Evolutionary conservation across 352 stramenopile genomes (phyloP).

Genomic region (Albugo laibachii): DNA sequence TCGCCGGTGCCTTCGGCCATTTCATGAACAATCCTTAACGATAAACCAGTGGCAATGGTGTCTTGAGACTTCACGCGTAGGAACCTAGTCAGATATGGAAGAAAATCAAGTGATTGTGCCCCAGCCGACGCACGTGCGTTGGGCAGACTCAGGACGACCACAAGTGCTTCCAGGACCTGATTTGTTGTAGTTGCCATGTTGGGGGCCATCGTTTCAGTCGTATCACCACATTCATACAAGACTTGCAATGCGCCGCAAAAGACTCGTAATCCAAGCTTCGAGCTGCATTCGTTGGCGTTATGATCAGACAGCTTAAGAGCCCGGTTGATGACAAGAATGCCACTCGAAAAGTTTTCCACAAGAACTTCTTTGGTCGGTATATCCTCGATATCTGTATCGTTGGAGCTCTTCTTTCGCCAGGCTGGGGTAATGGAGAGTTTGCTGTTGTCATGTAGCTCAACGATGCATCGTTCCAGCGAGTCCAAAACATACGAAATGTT

Average conservation of each 20-base stretch:
- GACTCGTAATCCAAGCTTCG: conserved; percentile 40
- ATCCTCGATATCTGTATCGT: conserved; percentile 5
- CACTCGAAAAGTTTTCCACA: conserved; percentile 46
- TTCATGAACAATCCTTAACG: conserved; percentile 61
- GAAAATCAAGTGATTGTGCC: conserved; percentile 57
- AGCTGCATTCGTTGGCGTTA: conserved; percentile 57
- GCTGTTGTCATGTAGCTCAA: conserved; percentile 26
- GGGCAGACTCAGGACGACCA: conserved; percentile 63
- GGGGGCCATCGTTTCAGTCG: conserved; percentile 21
- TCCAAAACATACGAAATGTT: conserved; percentile 56
- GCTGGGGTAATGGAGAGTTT: background rate
- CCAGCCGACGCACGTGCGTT: conserved; percentile 61
- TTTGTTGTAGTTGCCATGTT: conserved; percentile 52
- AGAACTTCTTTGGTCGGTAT: conserved; percentile 39
- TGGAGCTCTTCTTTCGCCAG: background rate
- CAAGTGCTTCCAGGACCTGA: conserved; percentile 59
- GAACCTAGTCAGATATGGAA: conserved; percentile 60
- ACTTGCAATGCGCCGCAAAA: conserved; percentile 55
- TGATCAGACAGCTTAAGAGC: conserved; percentile 50
- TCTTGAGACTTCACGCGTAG: conserved; percentile 38
- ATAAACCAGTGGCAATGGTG: conserved; percentile 42
- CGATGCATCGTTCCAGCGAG: conserved; percentile 60
- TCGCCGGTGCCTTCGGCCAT: conserved; percentile 61
- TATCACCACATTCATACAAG: conserved; percentile 53
- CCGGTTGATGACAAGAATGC: conserved; percentile 58